phyloP scores from a whole-genome alignment of 2,329 filamentous ascomycete genomes.

The Capronia americana region DNA sequence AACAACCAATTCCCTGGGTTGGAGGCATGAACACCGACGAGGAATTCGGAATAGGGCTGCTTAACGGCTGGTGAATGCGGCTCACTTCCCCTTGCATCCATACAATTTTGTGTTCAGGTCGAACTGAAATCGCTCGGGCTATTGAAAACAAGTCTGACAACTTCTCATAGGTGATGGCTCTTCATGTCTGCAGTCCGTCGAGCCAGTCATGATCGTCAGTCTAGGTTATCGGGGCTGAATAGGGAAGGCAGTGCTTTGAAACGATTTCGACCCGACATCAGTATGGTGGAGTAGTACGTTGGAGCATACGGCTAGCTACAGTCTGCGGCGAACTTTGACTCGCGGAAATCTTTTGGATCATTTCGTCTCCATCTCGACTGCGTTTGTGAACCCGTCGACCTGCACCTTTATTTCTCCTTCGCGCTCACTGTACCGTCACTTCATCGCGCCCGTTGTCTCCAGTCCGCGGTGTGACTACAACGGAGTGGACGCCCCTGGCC shows the following conservation, averaged over 20 bases:
- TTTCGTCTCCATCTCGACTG: slow-evolving; percentile 1
- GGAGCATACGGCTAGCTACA: not conserved
- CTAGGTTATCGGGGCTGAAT: too few species aligned
- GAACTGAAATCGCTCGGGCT: too few species aligned
- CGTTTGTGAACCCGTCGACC: slow-evolving; percentile 8
- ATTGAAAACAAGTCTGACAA: too few species aligned
- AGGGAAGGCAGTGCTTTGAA: too few species aligned
- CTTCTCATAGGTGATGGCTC: not conserved
- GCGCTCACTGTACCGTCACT: not conserved
- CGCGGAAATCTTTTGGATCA: slow-evolving; percentile 16
- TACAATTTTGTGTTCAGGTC: too few species aligned
- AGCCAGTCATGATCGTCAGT: not conserved
- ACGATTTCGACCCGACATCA: too few species aligned
- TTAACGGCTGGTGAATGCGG: too few species aligned
- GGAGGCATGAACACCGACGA: too few species aligned
- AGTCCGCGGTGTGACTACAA: not conserved
- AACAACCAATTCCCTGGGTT: too few species aligned
- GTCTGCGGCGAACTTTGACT: slow-evolving; percentile 16
- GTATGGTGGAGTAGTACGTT: not conserved
- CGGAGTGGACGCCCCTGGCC: not conserved
- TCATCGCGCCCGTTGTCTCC: not conserved
- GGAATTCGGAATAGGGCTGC: too few species aligned
- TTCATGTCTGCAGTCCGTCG: not conserved
- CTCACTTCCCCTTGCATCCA: too few species aligned
- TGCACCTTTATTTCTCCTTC: not conserved